phyloP scores from a whole-genome alignment of 805 yeast genomes.

The Schwanniomyces occidentalis region DNA sequence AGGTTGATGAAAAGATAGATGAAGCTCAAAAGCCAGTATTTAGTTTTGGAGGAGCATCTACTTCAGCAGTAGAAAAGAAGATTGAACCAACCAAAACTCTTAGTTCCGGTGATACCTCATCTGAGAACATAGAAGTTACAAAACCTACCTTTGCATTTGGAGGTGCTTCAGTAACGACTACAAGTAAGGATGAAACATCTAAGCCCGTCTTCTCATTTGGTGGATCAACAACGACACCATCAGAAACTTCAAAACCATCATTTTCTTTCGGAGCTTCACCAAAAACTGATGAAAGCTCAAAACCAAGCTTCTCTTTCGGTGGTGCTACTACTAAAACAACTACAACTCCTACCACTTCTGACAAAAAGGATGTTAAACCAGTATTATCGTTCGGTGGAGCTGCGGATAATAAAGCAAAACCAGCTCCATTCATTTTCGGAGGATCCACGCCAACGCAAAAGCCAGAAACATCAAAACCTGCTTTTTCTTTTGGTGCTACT shows the following conservation, averaged over 20 bases:
- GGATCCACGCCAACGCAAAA: conserved; percentile 1
- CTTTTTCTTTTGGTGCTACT: conserved; percentile 9
- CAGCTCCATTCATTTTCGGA: conserved; percentile 4
- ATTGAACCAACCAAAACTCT: neutral
- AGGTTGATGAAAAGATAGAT: too few species aligned
- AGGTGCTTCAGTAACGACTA: neutral
- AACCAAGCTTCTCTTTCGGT: conserved; percentile 3
- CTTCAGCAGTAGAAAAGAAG: neutral
- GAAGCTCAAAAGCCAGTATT: conserved; percentile 10
- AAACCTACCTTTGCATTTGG: conserved; percentile 10
- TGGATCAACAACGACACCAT: neutral
- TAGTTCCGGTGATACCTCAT: neutral
- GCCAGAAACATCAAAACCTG: neutral
- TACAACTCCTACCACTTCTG: conserved; percentile 2
- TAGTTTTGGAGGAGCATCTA: conserved; percentile 18
- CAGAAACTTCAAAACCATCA: conserved; percentile 10
- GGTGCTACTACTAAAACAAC: conserved; percentile 1
- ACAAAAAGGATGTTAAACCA: too few species aligned
- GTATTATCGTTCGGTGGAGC: conserved; percentile 12
- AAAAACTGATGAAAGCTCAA: neutral
- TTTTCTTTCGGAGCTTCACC: conserved; percentile 15
- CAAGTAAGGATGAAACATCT: conserved; percentile 5
- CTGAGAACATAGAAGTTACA: neutral
- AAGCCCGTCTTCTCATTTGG: conserved; percentile 16
- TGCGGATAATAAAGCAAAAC: conserved; percentile 2